Base-by-base conservation (phyloP, 106 monocot genomes). In the Cymbidium sinense region DNA sequence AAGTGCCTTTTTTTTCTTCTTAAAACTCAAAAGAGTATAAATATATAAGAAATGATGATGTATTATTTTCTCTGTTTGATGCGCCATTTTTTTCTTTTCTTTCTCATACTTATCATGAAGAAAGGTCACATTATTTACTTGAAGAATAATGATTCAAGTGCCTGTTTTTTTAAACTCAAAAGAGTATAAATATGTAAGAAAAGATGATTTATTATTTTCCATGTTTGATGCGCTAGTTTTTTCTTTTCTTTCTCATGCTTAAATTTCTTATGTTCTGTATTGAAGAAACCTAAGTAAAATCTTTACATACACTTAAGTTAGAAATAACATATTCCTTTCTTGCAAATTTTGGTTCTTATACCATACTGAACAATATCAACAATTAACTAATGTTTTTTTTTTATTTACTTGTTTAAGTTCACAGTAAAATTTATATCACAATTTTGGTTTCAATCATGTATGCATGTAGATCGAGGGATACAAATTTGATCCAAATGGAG, bases 401-500 rank as follows among this genome's bases (percentile, higher is more conserved):
- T 21, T 54, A 64, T 64, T 4, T 27, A 64, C 27, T 28, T 11
- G n/a, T 28, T 64, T 64, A 64, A 69, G 30, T 12, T 71, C 71
- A 36, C 39, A 2, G 37, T 29, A 29, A 15, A 69, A 33, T 6
- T 69, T 69, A 13, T 12, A 9, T 69, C 4, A 61, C 25, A 25
- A 27, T 17, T 69, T 69, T 69, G 7, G 6, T 20, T 71, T 2
- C n/a, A 31, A 76, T 37, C 69, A 5, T 50, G 73, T 18, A 2
- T 21, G 31, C 51, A 28, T 81, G 10, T 83, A 96, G 96, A 86
- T 93, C 78, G 93, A 96, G 86, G 96, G 96, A 35, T 91, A 91
- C 85, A 96, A 96, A 70, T 93, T 93, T 54, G 96, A 96, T 20
- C 93, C 91, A 1, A 74, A 96, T 74, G 96, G 96, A 44, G 96